Base-by-base conservation (phyloP, 148 eudicot genomes). In the Dysphania ambrosioides region DNA sequence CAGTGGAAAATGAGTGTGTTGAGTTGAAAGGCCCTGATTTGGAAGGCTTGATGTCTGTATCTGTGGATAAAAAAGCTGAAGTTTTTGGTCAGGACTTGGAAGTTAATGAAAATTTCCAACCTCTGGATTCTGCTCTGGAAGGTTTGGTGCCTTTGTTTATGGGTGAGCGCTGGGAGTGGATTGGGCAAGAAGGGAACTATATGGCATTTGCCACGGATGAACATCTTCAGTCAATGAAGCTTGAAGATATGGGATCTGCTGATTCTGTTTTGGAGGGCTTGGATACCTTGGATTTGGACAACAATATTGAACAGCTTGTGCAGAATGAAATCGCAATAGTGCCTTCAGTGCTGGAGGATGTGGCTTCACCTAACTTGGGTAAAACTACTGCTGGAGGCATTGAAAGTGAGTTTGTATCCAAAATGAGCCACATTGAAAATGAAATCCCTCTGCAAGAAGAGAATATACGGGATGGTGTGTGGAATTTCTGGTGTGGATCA, bases 111-210 rank as follows among this genome's bases (percentile, higher is more conserved):
- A 36, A 64, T 56, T 10, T 27, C 6, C 75, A 40, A 30, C 47
- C 58, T 8, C 1, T 57, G 61, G 80, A 77, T 63, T 74, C 78
- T 68, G 44, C 51, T 9, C 24, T 71, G 49, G 82, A 75, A 41
- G 75, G 75, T 26, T 71, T 80, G 77, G 77, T 71, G 72, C 79
- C 83, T 47, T 73, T 80, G 21, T 80, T 80, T 60, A 15, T 80
- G 72, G 83, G 79, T 42, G 83, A 80, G 68, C 66, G 75, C 36
- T 80, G 82, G 82, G 82, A 80, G 75, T 75, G 82, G 82, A 56
- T 71, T 49, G 55, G 64, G 56, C 64, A 71, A 31, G 63, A 75
- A 23, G 53, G 35, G 10, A 34, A 49, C 27, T 71, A 62, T 31
- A 40, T 51, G 73, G 56, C 60, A 32, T 44, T 63, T 60, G 63